Percentiles rank a stretch among this genome's conserved stretches.
Conservation (phyloP, 2,329 filamentous ascomycete genomes). For the Sporothrix brunneoviolacea region DNA sequence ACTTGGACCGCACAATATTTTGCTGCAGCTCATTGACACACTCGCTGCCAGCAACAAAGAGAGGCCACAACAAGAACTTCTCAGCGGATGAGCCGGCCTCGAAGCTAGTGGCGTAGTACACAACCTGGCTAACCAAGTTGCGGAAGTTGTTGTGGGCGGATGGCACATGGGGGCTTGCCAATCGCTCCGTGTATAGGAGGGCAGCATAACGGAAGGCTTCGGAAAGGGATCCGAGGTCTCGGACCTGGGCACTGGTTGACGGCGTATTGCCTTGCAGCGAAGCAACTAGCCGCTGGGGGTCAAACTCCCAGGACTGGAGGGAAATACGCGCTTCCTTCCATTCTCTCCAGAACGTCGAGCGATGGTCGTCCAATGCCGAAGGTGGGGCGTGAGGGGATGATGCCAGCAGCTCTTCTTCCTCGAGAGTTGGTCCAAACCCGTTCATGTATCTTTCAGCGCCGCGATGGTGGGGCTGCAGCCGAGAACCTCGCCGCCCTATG, state of each 20-base stretch:
- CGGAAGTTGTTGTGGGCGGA: conserved; percentile 74
- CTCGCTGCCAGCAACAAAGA: conserved; percentile 86
- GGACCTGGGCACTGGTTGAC: conserved; percentile 54
- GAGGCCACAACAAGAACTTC: conserved; percentile 88
- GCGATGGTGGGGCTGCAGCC: conserved; percentile 28
- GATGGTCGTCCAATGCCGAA: conserved; percentile 49
- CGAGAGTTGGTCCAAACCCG: conserved; percentile 51
- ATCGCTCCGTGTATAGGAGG: conserved; percentile 80
- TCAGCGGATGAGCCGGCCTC: conserved; percentile 65
- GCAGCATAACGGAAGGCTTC: conserved; percentile 88
- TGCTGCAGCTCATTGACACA: conserved; percentile 77
- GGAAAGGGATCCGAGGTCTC: conserved; percentile 74
- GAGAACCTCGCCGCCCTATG: conserved; percentile 21
- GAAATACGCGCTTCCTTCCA: conserved; percentile 74
- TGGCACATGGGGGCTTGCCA: conserved; percentile 68
- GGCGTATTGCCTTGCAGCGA: conserved; percentile 26
- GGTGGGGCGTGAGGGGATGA: conserved; percentile 34
- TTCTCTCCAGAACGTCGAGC: conserved; percentile 70
- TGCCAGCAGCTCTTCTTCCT: conserved; percentile 47
- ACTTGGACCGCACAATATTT: conserved; percentile 70
- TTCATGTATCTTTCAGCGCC: conserved; percentile 38
- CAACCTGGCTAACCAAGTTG: conserved; percentile 70
- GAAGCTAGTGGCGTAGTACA: conserved; percentile 76
- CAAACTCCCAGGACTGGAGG: conserved; percentile 76
- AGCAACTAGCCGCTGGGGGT: conserved; percentile 44